A percentile compares a stretch with the other conserved stretches of the same genome.
These are phyloP conservation scores for Xylaria grammica DNA, from an alignment of 495 filamentous ascomycete genomes.

Conservation along the genomic window DNA sequence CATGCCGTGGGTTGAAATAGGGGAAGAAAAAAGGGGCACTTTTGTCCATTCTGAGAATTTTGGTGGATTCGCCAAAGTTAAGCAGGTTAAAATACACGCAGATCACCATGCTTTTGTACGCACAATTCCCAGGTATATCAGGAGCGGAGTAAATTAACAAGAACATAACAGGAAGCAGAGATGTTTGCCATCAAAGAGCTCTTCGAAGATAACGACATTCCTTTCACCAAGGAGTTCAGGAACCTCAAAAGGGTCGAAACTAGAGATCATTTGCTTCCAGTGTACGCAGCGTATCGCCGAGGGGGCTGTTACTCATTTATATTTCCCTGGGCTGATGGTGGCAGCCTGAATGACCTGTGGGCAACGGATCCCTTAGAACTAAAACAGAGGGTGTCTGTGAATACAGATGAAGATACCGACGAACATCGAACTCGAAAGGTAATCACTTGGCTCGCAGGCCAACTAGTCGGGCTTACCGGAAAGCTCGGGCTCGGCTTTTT, in stretches of 20 bases:
- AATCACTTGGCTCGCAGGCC: neutral
- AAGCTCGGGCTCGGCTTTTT: conserved; percentile 2
- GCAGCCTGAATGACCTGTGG: neutral
- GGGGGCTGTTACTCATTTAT: neutral
- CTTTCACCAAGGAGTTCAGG: neutral
- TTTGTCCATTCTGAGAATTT: neutral
- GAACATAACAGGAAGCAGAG: neutral
- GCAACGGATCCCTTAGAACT: neutral
- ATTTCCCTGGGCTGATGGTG: conserved; percentile 8
- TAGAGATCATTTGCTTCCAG: neutral
- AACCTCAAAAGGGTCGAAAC: neutral
- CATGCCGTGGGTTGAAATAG: conserved; percentile 1
- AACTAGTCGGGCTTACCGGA: conserved; percentile 3
- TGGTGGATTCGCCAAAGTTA: conserved; percentile 1
- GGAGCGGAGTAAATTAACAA: neutral
- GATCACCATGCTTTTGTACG: conserved; percentile 5
- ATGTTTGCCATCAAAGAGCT: neutral
- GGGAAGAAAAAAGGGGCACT: neutral
- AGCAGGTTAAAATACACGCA: neutral
- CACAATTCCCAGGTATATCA: neutral
- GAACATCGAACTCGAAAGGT: neutral
- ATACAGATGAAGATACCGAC: neutral
- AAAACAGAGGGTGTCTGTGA: neutral
- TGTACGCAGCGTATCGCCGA: neutral
- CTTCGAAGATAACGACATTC: neutral